Base-by-base conservation (phyloP, 108 stramenopile species). In the Nitzschia inconspicua region DNA sequence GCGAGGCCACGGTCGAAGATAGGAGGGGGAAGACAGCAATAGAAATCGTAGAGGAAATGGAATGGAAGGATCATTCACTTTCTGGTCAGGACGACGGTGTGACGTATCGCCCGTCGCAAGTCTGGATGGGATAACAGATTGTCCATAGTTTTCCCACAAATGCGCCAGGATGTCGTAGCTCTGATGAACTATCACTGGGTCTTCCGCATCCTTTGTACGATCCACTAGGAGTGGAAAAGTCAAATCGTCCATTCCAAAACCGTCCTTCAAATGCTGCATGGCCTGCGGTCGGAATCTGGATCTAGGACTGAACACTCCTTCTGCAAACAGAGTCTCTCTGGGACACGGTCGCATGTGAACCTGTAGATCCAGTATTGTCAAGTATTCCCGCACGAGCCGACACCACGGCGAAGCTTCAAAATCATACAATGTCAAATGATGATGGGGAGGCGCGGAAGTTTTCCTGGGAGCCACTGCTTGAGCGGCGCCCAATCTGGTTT, bases 331-430 rank as follows among this genome's bases (percentile, higher is more conserved):
- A 11, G 66, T 67, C 42, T 67, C 47, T 22, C 66, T 18, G 11
- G 66, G 66, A 39, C 66, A 67, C 10, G 66, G 66, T n/a, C 49
- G 47, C 20, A 67, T 67, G 24, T 58, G 44, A n/a, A 51, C 25
- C 19, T 57, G 48, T 26, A 67, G 42, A 53, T 67, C 66, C 37
- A 67, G 29, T 4, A 67, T 58, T 13, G 66, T 67, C 2, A 41
- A 37, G 26, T 67, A 49, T 39, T 67, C 66, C 26, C 66, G 56
- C 16, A 67, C 66, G 20, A 67, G 13, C 8, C 66, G 66, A 39
- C 66, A 67, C 66, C 66, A 67, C 3, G 66, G 66, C 3, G 66
- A 67, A 29, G 37, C 66, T 40, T 67, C 66, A 29, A 46, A 67
- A 2, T 67, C 66, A 34, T 67, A 67, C n/a, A 67, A 3, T 11